Evolutionary conservation across 1,284 basidiomycete genomes (phyloP).

Genomic region (Microbotryum scabiosae): DNA sequence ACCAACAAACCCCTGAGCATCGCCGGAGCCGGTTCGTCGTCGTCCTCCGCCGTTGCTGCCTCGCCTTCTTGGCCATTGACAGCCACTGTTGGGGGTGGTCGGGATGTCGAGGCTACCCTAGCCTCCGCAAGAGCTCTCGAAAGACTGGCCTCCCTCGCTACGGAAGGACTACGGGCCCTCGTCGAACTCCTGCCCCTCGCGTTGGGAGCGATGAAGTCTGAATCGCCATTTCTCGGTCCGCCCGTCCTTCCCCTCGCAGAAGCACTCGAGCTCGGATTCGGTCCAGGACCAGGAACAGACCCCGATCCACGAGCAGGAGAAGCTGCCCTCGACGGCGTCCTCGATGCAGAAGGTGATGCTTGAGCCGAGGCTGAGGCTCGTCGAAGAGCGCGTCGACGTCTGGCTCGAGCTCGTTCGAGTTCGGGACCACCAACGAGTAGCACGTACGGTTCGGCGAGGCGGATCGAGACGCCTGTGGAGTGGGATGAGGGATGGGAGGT

Average conservation of each 20-base stretch:
- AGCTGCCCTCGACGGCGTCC: conserved; percentile 40
- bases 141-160: no score
- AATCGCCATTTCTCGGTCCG: conserved; percentile 34
- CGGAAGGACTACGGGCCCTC: not conserved
- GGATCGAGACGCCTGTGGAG: conserved; percentile 47
- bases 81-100: no score
- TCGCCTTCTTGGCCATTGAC: no score
- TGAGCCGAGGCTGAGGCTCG: not conserved
- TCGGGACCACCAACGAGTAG: conserved; percentile 52
- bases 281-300: not conserved
- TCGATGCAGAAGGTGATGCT: conserved; percentile 30
- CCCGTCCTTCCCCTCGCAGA: not conserved
- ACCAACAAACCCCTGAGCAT: conserved; percentile 81
- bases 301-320: conserved; percentile 1
- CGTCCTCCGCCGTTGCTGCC: conserved; percentile 7
- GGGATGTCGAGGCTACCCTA: no score
- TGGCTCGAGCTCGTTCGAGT: conserved; percentile 25
- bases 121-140: no score
- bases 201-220: conserved; percentile 22
- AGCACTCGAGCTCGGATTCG: conserved; percentile 1
- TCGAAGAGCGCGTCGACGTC: conserved; percentile 14
- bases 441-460: conserved; percentile 71
- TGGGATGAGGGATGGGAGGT: no score
- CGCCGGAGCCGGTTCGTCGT: conserved; percentile 56
- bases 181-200: conserved; percentile 17